Conservation (phyloP, 2,329 filamentous ascomycete genomes). For the Epichloe brachyelytri region DNA sequence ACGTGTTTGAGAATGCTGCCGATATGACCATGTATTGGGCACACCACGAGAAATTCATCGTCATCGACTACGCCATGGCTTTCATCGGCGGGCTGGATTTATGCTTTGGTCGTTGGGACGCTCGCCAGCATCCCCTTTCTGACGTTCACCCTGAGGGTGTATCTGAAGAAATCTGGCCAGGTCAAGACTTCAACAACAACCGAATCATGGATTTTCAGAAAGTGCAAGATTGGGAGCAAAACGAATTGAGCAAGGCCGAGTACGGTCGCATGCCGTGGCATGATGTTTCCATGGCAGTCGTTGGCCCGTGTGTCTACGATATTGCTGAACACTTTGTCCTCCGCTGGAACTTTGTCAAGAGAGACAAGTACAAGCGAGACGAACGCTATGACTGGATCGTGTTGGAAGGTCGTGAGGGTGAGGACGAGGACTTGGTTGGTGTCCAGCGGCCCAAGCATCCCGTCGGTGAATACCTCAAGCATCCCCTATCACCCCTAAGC, state of each 20-base stretch:
- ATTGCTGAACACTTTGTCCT: slow-evolving; percentile 92
- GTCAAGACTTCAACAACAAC: slow-evolving; percentile 98
- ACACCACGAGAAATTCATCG: slow-evolving; percentile 95
- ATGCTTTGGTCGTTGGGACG: slow-evolving; percentile 93
- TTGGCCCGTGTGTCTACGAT: slow-evolving; percentile 81
- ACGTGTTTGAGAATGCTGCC: slow-evolving; percentile 80
- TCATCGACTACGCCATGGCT: slow-evolving; percentile 80
- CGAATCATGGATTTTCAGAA: slow-evolving; percentile 90
- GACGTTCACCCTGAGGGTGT: slow-evolving; percentile 81
- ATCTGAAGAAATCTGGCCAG: slow-evolving; percentile 75
- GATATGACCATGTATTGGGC: slow-evolving; percentile 99
- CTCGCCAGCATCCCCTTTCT: slow-evolving; percentile 68
- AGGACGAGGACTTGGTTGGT: slow-evolving; percentile 73
- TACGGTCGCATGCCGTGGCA: slow-evolving; percentile 98
- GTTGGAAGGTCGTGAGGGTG: slow-evolving; percentile 60
- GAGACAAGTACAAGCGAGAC: slow-evolving; percentile 94
- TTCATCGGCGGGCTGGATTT: slow-evolving; percentile 92
- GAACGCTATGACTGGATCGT: slow-evolving; percentile 73
- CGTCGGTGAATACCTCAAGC: slow-evolving; percentile 73
- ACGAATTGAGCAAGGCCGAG: slow-evolving; percentile 82
- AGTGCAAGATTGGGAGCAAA: slow-evolving; percentile 83
- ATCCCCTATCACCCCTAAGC: slow-evolving; percentile 59
- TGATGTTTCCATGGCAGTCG: slow-evolving; percentile 83
- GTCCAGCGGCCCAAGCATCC: slow-evolving; percentile 84
- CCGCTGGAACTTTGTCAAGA: slow-evolving; percentile 93